A percentile compares a stretch with the other conserved stretches of the same genome.
Evolutionary conservation across 1,139 yeast species (phyloP).

Genomic region (Ogataea hybrid): DNA sequence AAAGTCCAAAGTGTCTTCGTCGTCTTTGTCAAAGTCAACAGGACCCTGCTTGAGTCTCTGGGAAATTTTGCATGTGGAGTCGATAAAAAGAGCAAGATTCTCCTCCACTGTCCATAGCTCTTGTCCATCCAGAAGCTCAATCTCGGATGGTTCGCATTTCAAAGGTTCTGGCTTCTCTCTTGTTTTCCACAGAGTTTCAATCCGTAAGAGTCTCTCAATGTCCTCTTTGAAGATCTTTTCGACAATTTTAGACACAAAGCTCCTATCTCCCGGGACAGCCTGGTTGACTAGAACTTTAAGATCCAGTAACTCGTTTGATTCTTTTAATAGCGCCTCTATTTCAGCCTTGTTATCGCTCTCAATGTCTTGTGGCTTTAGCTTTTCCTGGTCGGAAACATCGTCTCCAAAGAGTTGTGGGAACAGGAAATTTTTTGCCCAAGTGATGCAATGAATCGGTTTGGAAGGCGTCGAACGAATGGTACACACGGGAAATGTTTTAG

Average conservation of each 20-base stretch:
- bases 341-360: slow-evolving; percentile 68
- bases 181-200: slow-evolving; percentile 78
- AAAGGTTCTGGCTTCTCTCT: slow-evolving; percentile 69
- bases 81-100: slow-evolving; percentile 58
- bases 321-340: slow-evolving; percentile 63
- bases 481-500: slow-evolving; percentile 92
- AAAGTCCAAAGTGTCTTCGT: slow-evolving; percentile 83
- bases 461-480: slow-evolving; percentile 97
- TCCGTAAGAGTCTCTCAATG: slow-evolving; percentile 65
- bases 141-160: slow-evolving; percentile 27
- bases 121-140: slow-evolving; percentile 43
- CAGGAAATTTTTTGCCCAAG: slow-evolving; percentile 94
- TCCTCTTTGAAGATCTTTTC: slow-evolving; percentile 21
- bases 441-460: slow-evolving; percentile 92
- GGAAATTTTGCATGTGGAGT: slow-evolving; percentile 51
- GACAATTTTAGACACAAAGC: slow-evolving; percentile 16
- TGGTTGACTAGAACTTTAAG: slow-evolving; percentile 47
- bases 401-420: slow-evolving; percentile 79
- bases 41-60: slow-evolving; percentile 43
- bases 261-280: slow-evolving; percentile 23
- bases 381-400: slow-evolving; percentile 31
- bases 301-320: slow-evolving; percentile 72
- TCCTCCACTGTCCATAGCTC: slow-evolving; percentile 61
- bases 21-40: slow-evolving; percentile 89
- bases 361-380: slow-evolving; percentile 39